Evolutionary conservation across 805 yeast genomes (phyloP).

Genomic region (Grigorovia humatica): DNA sequence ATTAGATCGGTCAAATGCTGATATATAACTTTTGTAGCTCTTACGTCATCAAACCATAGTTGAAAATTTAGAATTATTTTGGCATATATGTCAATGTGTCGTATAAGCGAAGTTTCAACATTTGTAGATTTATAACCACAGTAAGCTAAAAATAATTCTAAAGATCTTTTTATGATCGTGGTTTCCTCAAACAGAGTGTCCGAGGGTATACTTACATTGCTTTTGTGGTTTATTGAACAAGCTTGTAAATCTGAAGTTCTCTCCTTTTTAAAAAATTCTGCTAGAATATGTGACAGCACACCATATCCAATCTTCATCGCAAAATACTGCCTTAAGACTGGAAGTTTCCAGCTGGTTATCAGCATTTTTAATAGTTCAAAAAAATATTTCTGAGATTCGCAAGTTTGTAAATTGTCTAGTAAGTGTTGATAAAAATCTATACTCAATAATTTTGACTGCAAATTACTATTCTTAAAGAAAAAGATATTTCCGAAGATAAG

Average conservation of each 20-base stretch:
- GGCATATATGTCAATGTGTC: slow-evolving; percentile 47
- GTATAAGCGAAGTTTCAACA: slow-evolving; percentile 47
- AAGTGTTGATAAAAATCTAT: slow-evolving; percentile 11
- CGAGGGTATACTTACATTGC: too few relatives aligned
- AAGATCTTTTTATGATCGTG: background rate
- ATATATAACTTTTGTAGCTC: background rate
- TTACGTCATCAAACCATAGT: slow-evolving; percentile 33
- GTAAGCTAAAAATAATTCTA: slow-evolving; percentile 39
- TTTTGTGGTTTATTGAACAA: background rate
- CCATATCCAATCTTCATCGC: slow-evolving; percentile 15
- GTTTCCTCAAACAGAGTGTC: too few relatives aligned
- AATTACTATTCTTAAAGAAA: slow-evolving; percentile 10
- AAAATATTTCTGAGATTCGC: slow-evolving; percentile 7
- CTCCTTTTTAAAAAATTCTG: slow-evolving; percentile 5
- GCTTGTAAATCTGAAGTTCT: background rate
- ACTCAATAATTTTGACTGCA: slow-evolving; percentile 13
- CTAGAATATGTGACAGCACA: slow-evolving; percentile 13
- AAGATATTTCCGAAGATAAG: slow-evolving; percentile 10
- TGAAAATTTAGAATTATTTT: slow-evolving; percentile 53
- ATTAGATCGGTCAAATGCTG: background rate
- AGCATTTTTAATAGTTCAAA: slow-evolving; percentile 13
- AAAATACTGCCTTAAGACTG: slow-evolving; percentile 11
- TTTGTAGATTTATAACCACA: slow-evolving; percentile 46
- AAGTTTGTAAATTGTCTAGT: slow-evolving; percentile 8
- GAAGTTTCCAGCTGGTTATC: slow-evolving; percentile 10